Conservation (phyloP, 192 early-diverging fungal species). For the Podila horticola region DNA sequence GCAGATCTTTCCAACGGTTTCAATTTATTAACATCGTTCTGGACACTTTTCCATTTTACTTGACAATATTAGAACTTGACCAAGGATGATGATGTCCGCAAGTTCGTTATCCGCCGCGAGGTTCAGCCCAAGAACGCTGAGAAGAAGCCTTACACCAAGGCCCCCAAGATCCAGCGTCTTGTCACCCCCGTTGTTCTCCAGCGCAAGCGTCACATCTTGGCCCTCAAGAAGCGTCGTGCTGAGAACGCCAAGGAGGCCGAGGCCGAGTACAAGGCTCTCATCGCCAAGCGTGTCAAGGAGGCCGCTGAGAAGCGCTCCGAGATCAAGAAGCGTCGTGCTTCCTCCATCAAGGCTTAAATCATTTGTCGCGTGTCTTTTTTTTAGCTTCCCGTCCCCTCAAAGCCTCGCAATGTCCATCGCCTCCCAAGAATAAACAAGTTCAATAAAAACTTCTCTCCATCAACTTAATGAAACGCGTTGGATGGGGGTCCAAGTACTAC, state of each 20-base stretch:
- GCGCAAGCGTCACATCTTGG: slow-evolving; percentile 85
- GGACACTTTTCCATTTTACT: not conserved
- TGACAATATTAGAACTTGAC: slow-evolving; percentile 68
- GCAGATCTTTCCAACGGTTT: not conserved
- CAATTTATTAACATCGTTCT: not conserved
- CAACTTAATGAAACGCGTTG: too few species aligned
- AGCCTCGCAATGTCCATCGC: too few species aligned
- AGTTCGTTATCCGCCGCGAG: slow-evolving; percentile 97
- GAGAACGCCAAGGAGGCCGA: slow-evolving; percentile 74
- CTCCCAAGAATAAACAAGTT: too few species aligned
- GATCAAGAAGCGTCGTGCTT: slow-evolving; percentile 79
- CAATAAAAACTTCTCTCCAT: too few species aligned
- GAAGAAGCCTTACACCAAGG: slow-evolving; percentile 94
- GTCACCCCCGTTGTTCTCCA: slow-evolving; percentile 94
- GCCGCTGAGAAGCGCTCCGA: slow-evolving; percentile 88
- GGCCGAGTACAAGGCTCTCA: slow-evolving; percentile 82
- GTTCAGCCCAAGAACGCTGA: slow-evolving; percentile 82
- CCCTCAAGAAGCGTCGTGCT: slow-evolving; percentile 84
- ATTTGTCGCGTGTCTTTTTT: not conserved
- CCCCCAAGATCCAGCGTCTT: slow-evolving; percentile 92
- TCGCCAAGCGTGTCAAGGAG: slow-evolving; percentile 95
- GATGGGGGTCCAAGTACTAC: too few species aligned
- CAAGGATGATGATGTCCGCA: slow-evolving; percentile 97
- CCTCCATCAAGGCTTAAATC: slow-evolving; percentile 66
- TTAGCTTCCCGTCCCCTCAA: too few species aligned